A percentile compares a stretch with the other conserved stretches of the same genome.
Conservation (phyloP, 1,284 basidiomycete genomes). For the Papiliotrema fonsecae region DNA sequence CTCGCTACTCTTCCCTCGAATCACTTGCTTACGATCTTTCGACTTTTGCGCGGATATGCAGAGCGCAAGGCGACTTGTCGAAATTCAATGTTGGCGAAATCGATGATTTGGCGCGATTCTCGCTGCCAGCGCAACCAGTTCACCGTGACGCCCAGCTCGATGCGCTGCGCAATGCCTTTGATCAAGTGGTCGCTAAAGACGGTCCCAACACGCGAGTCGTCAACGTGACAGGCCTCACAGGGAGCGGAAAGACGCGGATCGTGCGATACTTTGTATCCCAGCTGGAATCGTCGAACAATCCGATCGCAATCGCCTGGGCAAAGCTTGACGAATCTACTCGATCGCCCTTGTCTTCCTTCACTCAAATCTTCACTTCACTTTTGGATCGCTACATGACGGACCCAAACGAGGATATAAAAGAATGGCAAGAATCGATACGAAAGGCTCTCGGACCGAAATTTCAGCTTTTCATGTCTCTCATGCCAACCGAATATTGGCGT, state of each 20-base stretch:
- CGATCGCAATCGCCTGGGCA: constrained; percentile 26
- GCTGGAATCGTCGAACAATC: constrained; percentile 12
- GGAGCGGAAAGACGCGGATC: constrained; percentile 37
- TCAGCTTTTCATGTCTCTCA: constrained; percentile 27
- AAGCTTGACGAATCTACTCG: constrained; percentile 34
- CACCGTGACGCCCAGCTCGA: constrained; percentile 28
- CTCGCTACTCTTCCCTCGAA: constrained; percentile 33
- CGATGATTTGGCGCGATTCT: constrained; percentile 32
- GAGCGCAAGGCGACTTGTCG: constrained; percentile 20
- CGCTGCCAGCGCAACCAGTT: constrained; percentile 21
- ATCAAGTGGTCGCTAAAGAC: background rate
- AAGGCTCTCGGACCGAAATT: constrained; percentile 24
- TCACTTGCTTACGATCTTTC: constrained; percentile 36
- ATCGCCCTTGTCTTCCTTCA: constrained; percentile 35
- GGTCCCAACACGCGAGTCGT: constrained; percentile 12
- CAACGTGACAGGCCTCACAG: constrained; percentile 33
- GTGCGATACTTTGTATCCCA: constrained; percentile 28
- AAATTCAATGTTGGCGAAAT: constrained; percentile 34
- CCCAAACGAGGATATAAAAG: constrained; percentile 29
- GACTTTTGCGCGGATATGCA: constrained; percentile 22
- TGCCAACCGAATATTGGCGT: constrained; percentile 25
- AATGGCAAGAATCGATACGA: constrained; percentile 29
- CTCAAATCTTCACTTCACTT: constrained; percentile 37
- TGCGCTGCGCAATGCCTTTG: constrained; percentile 18
- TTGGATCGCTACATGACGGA: constrained; percentile 38